Evolutionary conservation across 1,284 basidiomycete genomes (phyloP).

Genomic region (Macrocystidia cucumis): DNA sequence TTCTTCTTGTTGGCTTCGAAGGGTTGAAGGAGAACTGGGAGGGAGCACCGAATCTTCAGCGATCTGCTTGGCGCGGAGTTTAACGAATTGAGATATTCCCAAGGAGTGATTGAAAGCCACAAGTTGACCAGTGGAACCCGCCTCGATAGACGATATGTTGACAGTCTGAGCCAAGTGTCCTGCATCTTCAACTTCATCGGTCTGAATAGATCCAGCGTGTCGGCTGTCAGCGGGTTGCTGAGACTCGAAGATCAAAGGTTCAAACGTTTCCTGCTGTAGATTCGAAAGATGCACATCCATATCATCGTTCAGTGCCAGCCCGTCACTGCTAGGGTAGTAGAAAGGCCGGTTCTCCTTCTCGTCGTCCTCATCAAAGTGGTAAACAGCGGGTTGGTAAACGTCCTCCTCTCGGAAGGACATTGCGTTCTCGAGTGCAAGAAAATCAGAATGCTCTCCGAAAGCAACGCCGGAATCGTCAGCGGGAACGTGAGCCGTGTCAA

Average conservation of each 20-base stretch:
- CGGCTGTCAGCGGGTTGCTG: too few species aligned
- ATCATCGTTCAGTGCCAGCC: not conserved
- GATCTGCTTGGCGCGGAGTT: constrained; percentile 27
- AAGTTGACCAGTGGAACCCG: too few species aligned
- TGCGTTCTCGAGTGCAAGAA: not conserved
- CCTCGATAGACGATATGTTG: too few species aligned
- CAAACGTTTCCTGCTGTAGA: not conserved
- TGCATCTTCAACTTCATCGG: too few species aligned
- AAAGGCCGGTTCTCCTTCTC: constrained; percentile 15
- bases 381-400: not conserved
- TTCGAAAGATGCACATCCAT: not conserved
- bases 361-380: too few species aligned
- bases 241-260: too few species aligned
- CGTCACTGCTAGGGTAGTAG: constrained; percentile 6
- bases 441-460: not conserved
- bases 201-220: too few species aligned
- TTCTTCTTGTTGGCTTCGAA: constrained; percentile 1
- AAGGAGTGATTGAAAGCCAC: constrained; percentile 20
- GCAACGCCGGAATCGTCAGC: not conserved
- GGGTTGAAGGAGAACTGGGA: constrained; percentile 4
- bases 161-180: too few species aligned
- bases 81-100: constrained; percentile 26
- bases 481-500: too few species aligned
- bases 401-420: constrained; percentile 5
- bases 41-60: constrained; percentile 12